A percentile compares a stretch with the other conserved stretches of the same genome.
These are phyloP conservation scores for Thuja plicata DNA, from an alignment of 83 land plant genomes.

Conservation along the genomic window DNA sequence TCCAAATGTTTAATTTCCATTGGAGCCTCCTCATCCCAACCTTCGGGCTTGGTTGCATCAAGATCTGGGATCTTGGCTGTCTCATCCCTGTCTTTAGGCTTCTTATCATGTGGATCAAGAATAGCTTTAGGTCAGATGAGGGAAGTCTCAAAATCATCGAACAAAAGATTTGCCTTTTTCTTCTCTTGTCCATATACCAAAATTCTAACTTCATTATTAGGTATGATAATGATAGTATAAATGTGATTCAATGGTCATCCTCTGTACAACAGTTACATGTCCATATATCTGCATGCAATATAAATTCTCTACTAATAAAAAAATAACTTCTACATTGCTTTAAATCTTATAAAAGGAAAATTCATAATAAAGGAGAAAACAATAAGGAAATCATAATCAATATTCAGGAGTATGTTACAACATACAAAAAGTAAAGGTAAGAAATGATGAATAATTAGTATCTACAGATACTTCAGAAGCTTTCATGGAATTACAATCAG, in stretches of 20 bases:
- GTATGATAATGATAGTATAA: constrained; percentile 73
- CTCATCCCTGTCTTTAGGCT: constrained; percentile 92
- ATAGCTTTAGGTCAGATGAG: constrained; percentile 70
- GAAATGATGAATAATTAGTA: too few species aligned
- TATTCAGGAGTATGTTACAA: too few species aligned
- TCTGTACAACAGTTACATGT: too few species aligned
- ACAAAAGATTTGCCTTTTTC: constrained; percentile 71
- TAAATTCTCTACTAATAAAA: too few species aligned
- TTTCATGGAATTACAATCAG: too few species aligned
- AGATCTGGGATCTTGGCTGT: constrained; percentile 80
- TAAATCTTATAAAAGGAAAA: too few species aligned
- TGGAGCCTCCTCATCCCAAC: constrained; percentile 91
- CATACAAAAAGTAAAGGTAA: too few species aligned
- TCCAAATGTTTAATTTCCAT: constrained; percentile 86
- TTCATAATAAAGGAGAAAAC: too few species aligned
- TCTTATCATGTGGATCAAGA: constrained; percentile 84
- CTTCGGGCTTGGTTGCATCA: constrained; percentile 77
- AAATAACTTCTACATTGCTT: too few species aligned
- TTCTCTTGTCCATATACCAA: constrained; percentile 82
- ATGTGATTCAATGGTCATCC: constrained; percentile 76
- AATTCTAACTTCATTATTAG: constrained; percentile 60
- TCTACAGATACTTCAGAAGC: too few species aligned
- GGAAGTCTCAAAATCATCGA: constrained; percentile 79
- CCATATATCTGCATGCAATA: too few species aligned
- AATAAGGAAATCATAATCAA: too few species aligned